Evolutionary conservation across 2,329 filamentous ascomycete species (phyloP).

Genomic region (Cladosporium sp.): DNA sequence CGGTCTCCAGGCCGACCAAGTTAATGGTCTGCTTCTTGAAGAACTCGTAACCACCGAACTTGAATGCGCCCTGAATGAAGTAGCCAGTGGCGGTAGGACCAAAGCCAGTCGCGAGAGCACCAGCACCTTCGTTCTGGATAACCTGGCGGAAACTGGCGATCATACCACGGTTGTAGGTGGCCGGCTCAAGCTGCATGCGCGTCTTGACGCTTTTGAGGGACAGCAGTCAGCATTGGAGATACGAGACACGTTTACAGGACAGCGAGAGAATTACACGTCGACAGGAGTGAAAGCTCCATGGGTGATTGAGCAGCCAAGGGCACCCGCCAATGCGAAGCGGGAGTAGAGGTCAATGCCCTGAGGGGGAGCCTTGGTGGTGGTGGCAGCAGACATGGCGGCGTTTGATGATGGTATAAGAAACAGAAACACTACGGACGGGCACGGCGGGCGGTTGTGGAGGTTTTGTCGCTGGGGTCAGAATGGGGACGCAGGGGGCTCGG

Average conservation of each 20-base stretch:
- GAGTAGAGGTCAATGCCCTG: constrained; percentile 78
- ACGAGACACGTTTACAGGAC: not conserved
- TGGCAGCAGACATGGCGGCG: constrained; percentile 15
- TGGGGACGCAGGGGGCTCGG: not conserved
- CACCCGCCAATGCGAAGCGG: constrained; percentile 94
- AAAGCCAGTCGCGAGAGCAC: constrained; percentile 80
- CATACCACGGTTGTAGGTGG: constrained; percentile 84
- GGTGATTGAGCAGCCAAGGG: constrained; percentile 96
- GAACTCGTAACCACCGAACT: constrained; percentile 93
- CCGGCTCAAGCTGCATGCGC: constrained; percentile 88
- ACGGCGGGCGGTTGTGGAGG: not conserved
- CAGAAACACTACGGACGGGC: not conserved
- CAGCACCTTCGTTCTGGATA: constrained; percentile 79
- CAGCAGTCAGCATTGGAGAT: not conserved
- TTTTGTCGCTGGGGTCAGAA: not conserved
- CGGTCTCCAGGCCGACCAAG: constrained; percentile 73
- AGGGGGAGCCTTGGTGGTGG: constrained; percentile 42
- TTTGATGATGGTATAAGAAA: constrained; percentile 31
- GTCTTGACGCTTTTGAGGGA: constrained; percentile 77
- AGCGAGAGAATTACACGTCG: constrained; percentile 81
- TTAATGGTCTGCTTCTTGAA: constrained; percentile 93
- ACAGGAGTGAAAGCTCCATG: constrained; percentile 96
- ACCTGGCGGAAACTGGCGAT: constrained; percentile 86
- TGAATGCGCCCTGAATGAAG: constrained; percentile 91
- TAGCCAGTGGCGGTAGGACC: constrained; percentile 87